Conservation (phyloP, 805 yeast species). For the Pichia kluyveri region DNA sequence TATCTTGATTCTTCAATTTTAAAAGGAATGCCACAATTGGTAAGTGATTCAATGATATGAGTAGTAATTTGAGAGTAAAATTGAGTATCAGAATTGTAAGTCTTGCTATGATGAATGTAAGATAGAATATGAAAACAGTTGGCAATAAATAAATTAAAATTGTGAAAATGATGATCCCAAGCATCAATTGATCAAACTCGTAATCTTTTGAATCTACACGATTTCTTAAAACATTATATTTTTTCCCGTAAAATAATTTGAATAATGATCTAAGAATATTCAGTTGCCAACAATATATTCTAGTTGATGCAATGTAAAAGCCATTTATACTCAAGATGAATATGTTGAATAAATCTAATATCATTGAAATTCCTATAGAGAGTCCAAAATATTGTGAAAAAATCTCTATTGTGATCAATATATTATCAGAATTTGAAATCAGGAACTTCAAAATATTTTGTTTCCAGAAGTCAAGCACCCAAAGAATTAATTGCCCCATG, state of each 20-base stretch:
- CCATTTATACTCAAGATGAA: conserved; percentile 64
- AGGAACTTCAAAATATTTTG: conserved; percentile 12
- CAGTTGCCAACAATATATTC: conserved; percentile 69
- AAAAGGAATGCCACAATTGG: conserved; percentile 80
- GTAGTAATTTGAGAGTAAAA: conserved; percentile 46
- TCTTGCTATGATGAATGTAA: conserved; percentile 57
- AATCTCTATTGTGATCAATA: conserved; percentile 10
- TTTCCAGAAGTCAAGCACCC: conserved; percentile 74
- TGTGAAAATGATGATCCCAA: conserved; percentile 86
- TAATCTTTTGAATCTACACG: conserved; percentile 82
- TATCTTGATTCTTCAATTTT: conserved; percentile 67
- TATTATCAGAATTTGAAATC: conserved; percentile 7
- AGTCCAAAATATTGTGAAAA: conserved; percentile 38
- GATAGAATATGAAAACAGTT: conserved; percentile 78
- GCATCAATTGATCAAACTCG: conserved; percentile 74
- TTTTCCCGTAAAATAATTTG: conserved; percentile 82
- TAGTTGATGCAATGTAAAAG: conserved; percentile 72
- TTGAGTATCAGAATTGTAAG: conserved; percentile 39
- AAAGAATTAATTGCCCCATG: conserved; percentile 75
- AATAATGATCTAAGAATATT: conserved; percentile 62
- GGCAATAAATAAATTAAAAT: conserved; percentile 73
- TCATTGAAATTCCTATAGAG: conserved; percentile 57
- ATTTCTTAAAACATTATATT: conserved; percentile 71
- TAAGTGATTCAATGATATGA: conserved; percentile 67
- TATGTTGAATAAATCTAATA: conserved; percentile 55